Percentiles rank a stretch among this genome's conserved stretches.
Evolutionary conservation across 495 filamentous ascomycete species (phyloP).

Genomic region (Podospora pseudoanserina): DNA sequence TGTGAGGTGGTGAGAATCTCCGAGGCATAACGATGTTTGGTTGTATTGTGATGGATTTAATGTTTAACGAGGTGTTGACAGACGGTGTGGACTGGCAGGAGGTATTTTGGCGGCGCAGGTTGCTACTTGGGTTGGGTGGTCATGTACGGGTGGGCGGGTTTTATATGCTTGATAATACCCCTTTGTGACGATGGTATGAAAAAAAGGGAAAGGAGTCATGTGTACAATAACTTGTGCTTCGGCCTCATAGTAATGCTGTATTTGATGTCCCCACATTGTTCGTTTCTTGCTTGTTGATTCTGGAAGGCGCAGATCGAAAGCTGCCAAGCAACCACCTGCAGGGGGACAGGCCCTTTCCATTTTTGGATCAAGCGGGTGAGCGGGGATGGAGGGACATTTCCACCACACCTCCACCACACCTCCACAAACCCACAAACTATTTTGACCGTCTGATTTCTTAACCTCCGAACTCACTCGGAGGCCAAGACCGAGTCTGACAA

Average conservation of each 20-base stretch:
- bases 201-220: neutral
- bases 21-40: conserved; percentile 22
- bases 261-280: neutral
- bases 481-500: conserved; percentile 13
- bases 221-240: neutral
- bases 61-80: neutral
- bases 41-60: neutral
- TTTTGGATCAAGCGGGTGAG: neutral
- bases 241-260: neutral
- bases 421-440: neutral
- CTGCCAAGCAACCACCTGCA: neutral
- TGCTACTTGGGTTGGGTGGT: neutral
- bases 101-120: neutral
- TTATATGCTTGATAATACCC: neutral
- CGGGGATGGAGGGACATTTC: neutral
- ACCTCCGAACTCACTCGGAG: neutral
- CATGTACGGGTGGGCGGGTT: neutral
- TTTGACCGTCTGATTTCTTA: neutral
- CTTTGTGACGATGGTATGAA: neutral
- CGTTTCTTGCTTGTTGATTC: neutral
- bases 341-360: neutral
- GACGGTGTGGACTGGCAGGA: neutral
- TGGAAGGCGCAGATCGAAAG: neutral
- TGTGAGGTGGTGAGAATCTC: conserved; percentile 42
- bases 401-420: neutral